Evolutionary conservation across 371 early-diverging fungal species (phyloP).

Genomic region (Haplosporangium sp.): DNA sequence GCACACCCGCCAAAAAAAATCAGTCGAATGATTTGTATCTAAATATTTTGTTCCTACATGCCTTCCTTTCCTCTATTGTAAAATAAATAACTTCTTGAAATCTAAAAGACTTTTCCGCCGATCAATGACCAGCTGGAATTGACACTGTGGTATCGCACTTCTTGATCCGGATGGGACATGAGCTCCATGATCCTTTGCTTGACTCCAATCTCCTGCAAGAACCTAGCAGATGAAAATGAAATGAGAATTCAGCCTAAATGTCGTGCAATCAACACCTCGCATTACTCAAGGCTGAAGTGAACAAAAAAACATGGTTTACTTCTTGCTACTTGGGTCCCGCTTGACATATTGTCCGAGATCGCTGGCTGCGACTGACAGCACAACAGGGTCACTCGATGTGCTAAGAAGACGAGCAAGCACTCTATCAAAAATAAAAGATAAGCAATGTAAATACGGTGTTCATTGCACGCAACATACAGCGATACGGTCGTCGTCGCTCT

Average conservation of each 20-base stretch:
- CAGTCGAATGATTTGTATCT: no score
- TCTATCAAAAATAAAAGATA: slow-evolving; percentile 25
- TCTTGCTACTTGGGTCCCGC: slow-evolving; percentile 85
- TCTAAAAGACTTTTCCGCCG: slow-evolving; percentile 26
- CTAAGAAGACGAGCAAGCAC: slow-evolving; percentile 75
- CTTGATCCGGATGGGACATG: slow-evolving; percentile 68
- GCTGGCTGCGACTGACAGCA: slow-evolving; percentile 89
- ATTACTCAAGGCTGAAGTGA: background rate
- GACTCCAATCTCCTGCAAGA: slow-evolving; percentile 89
- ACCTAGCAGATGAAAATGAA: slow-evolving; percentile 55
- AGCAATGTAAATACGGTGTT: background rate
- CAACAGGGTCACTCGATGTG: slow-evolving; percentile 70
- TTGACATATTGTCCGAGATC: slow-evolving; percentile 96
- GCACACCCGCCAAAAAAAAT: background rate
- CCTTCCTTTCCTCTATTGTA: background rate
- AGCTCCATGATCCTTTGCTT: slow-evolving; percentile 95
- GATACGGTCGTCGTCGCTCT: background rate
- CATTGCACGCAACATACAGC: background rate
- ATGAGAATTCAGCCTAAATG: background rate
- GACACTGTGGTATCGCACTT: slow-evolving; percentile 55
- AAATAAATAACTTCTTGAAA: background rate
- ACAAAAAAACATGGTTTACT: slow-evolving; percentile 55
- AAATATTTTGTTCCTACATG: background rate
- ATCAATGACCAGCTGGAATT: slow-evolving; percentile 55
- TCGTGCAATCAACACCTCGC: background rate